Conservation (phyloP, 1,284 basidiomycete species). For the Ustilago loliicola region DNA sequence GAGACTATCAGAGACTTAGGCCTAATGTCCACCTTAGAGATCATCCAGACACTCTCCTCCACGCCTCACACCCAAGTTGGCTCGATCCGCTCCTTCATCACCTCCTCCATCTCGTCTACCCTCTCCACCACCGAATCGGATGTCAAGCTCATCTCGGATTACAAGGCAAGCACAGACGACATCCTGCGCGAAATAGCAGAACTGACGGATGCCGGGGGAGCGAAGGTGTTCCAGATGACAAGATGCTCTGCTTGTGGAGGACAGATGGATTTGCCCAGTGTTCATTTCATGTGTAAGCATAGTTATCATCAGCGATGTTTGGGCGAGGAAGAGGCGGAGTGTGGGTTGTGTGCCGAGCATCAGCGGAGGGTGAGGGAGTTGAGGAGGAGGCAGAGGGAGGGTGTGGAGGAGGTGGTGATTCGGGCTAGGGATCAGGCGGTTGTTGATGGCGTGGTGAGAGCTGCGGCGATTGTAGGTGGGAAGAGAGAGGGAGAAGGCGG, state of each 20-base stretch:
- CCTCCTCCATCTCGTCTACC: conserved; percentile 81
- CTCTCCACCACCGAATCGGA: conserved; percentile 84
- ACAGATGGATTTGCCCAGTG: conserved; percentile 88
- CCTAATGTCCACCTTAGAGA: conserved; percentile 87
- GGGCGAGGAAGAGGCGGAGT: conserved; percentile 76
- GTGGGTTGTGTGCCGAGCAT: conserved; percentile 85
- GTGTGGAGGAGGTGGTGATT: neutral
- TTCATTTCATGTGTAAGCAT: conserved; percentile 99
- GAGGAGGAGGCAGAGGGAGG: conserved; percentile 11
- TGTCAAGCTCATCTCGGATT: conserved; percentile 84
- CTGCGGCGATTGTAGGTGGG: neutral
- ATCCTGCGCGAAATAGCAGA: conserved; percentile 86
- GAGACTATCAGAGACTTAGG: conserved; percentile 81
- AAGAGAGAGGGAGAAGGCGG: neutral
- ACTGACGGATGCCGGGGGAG: conserved; percentile 81
- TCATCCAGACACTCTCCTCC: conserved; percentile 84
- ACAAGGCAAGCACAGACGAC: conserved; percentile 84
- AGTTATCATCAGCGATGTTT: conserved; percentile 83
- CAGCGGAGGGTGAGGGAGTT: conserved; percentile 92
- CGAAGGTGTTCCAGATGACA: conserved; percentile 92
- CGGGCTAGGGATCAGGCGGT: conserved; percentile 7
- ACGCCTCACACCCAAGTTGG: conserved; percentile 87
- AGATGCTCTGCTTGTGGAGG: conserved; percentile 88
- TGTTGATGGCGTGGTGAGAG: neutral
- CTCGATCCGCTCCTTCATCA: conserved; percentile 88